Evolutionary conservation across 768 basidiomycete genomes (phyloP).

Genomic region (Lepiota venenata): DNA sequence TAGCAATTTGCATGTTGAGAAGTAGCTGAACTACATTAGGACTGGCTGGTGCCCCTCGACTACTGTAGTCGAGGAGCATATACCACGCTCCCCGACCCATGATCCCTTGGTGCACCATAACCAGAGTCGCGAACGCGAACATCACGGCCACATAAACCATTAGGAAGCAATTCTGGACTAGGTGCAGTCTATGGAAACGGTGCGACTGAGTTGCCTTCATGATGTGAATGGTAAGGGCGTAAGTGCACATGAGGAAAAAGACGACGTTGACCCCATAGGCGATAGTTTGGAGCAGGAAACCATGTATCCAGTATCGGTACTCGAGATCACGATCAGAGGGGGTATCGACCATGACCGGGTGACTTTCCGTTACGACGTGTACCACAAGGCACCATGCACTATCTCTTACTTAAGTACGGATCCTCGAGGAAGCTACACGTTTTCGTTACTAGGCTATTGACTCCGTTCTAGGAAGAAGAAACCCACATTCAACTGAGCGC

Average conservation of each 20-base stretch:
- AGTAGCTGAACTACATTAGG: neutral
- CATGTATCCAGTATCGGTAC: slow-evolving; percentile 5
- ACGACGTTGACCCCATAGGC: slow-evolving; percentile 5
- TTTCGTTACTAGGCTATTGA: neutral
- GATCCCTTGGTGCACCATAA: slow-evolving; percentile 7
- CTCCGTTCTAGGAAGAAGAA: neutral
- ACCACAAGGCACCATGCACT: neutral
- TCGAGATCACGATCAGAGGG: neutral
- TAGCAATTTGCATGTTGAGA: neutral
- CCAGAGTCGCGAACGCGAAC: slow-evolving; percentile 1
- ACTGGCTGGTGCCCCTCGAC: neutral
- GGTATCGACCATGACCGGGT: neutral
- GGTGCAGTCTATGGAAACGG: slow-evolving; percentile 5
- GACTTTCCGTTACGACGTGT: neutral
- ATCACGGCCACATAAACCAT: slow-evolving; percentile 1
- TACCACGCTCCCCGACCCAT: neutral
- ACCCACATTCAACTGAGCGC: neutral
- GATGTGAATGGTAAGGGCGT: slow-evolving; percentile 8
- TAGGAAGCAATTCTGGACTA: slow-evolving; percentile 3
- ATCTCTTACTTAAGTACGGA: neutral
- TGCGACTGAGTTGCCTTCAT: neutral
- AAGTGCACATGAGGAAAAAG: slow-evolving; percentile 3
- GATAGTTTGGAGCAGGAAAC: slow-evolving; percentile 4
- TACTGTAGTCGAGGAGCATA: neutral
- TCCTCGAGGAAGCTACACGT: too few relatives aligned